A percentile compares a stretch with the other conserved stretches of the same genome.
phyloP scores from a whole-genome alignment of 495 filamentous ascomycete genomes.

The Aspergillus sparsus region DNA sequence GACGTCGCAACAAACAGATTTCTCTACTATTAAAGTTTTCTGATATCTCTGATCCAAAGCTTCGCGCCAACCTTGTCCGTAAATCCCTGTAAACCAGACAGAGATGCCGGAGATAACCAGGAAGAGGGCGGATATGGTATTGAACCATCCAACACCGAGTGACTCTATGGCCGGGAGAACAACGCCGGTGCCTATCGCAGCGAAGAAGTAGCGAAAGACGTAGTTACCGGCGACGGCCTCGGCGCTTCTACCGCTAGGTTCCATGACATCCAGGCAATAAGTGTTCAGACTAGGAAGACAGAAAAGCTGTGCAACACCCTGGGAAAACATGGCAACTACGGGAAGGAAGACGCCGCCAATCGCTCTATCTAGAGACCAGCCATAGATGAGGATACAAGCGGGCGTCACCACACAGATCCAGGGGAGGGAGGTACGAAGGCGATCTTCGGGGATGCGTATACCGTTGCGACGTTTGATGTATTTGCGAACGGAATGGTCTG shows the following conservation, averaged over 20 bases:
- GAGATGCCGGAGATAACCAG: conserved; percentile 44
- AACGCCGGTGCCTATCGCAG: conserved; percentile 62
- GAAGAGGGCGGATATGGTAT: conserved; percentile 55
- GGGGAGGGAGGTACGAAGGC: conserved; percentile 60
- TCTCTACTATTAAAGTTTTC: conserved; percentile 1
- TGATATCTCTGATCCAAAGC: conserved; percentile 42
- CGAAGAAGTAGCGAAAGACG: conserved; percentile 68
- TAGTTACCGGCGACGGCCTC: conserved; percentile 76
- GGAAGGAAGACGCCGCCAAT: conserved; percentile 67
- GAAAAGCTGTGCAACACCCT: conserved; percentile 71
- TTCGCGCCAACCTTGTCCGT: conserved; percentile 56
- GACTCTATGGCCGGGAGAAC: conserved; percentile 63
- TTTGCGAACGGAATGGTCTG: conserved; percentile 63
- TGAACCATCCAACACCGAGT: conserved; percentile 42
- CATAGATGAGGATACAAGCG: conserved; percentile 69
- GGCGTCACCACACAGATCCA: conserved; percentile 64
- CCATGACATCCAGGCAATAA: conserved; percentile 77
- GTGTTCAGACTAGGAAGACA: conserved; percentile 73
- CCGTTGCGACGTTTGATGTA: conserved; percentile 62
- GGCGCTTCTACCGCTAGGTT: conserved; percentile 48
- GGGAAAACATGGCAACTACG: conserved; percentile 68
- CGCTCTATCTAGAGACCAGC: conserved; percentile 67
- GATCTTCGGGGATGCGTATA: conserved; percentile 65
- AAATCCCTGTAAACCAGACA: conserved; percentile 46
- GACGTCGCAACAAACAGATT: not conserved